Base-by-base conservation (phyloP, 176 grass and related monocot genomes). In the Phoenix dactylifera region DNA sequence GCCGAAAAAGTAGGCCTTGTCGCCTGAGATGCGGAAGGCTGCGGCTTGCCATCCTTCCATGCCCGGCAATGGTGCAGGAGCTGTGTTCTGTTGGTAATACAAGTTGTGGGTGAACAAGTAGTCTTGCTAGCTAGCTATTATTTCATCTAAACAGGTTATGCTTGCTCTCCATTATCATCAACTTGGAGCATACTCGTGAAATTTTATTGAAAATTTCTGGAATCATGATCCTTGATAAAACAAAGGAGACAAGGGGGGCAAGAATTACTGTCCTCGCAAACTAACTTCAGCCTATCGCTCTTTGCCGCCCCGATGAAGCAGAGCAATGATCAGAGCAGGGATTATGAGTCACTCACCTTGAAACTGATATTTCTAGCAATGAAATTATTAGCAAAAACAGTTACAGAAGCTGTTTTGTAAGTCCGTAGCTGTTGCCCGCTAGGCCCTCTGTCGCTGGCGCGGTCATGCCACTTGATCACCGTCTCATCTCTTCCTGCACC, bases 281-380 rank as follows among this genome's bases (percentile, higher is more conserved):
- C 35, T 2, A 44, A 12, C 35, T 44, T 30, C 5, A 12, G 35
- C 9, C 10, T 12, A 44, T 9, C 35, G 35, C 35, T 44, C 35
- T 44, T 44, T 44, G 35, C 35, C 10, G 35, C 35, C 12, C 35
- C 9, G 35, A 12, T 9, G 35, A 44, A 44, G 35, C 35, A 44
- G 35, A 44, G 35, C 35, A 44, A 44, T 44, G 35, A 44, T 44
- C 35, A 24, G 20, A 52, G 3, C 3, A 24, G 25, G 55, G 24
- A 26, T 20, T 20, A 30, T 0, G 26, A 66, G 54, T 18, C 57
- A 64, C 89, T 83, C 74, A 97, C 93, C 93, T 97, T 91, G 84
- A 97, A 97, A 81, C 93, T 97, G 55, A 97, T 88, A 79, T 97
- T 97, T 56, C 86, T 97, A 88, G 93, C 93, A 20, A 69, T 80